Evolutionary conservation across 306 rosid genomes (phyloP), one percentile per base, ranked within the genome.

Genomic region (Inga leiocalycina): DNA sequence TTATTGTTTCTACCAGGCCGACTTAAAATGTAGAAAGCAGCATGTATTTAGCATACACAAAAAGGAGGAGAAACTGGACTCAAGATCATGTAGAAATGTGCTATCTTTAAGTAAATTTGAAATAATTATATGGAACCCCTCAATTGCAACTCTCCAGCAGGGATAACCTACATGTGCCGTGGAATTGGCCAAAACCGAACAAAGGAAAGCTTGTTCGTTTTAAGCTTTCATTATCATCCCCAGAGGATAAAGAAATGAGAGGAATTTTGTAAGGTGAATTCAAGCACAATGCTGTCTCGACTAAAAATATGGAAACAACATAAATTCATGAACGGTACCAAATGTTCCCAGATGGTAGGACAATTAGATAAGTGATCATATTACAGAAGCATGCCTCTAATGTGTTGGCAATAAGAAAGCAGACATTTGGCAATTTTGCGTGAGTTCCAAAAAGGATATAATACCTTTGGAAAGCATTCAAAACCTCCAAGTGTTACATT

Each of bases 11-110:
- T 4, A 65, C 37, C 10, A 65, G 34, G 37, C 27, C 10, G 37
- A 62, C 68, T 62, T 19, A 6, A 19, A 48, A 48, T 48, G 12
- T 11, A 46, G 51, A 46, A 46, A 46, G 51, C 99, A 27, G 37
- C 70, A 34, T 66, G 39, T 32, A 66, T 66, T 30, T 34, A 14
- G 44, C 69, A 62, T 34, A 66, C 71, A 39, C 24, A 16, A 68
- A 68, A 68, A 68, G 14, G 8, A 37, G 73, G 27, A 68, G 48
- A 68, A 68, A 7, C 48, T 19, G 22, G 27, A 68, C 30, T n/a
- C 39, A 3, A 32, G 51, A 48, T n/a, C 82, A 51, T 12, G 16
- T 52, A 27, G 30, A 27, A 27, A 27, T 27, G 30, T 27, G 30
- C 30, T 27, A 27, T 27, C 30, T 27, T 27, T 27, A 27, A 27